Evolutionary conservation across 2,329 filamentous ascomycete genomes (phyloP).

Genomic region (Verticillium klebahnii): DNA sequence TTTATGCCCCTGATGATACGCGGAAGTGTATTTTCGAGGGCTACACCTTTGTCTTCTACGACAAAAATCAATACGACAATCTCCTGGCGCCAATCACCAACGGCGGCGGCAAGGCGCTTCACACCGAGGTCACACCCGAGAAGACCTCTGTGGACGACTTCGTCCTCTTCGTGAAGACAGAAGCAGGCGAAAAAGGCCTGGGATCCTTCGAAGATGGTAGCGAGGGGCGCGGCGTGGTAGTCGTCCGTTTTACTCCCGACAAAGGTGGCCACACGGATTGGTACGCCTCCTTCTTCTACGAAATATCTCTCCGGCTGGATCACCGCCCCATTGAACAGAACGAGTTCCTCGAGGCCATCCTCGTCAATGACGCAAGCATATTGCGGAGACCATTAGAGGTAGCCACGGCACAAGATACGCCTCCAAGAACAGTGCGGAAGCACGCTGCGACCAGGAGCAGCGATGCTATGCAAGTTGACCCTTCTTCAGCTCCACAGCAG

Average conservation of each 20-base stretch:
- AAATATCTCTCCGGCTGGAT: constrained; percentile 67
- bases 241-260: constrained; percentile 66
- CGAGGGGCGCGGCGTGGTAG: constrained; percentile 67
- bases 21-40: constrained; percentile 74
- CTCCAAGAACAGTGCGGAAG: constrained; percentile 12
- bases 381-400: constrained; percentile 65
- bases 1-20: constrained; percentile 64
- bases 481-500: constrained; percentile 8
- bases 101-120: constrained; percentile 77
- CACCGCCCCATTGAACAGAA: constrained; percentile 84
- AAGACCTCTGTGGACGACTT: constrained; percentile 71
- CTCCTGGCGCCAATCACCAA: constrained; percentile 70
- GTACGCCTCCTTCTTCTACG: constrained; percentile 64
- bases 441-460: constrained; percentile 12
- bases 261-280: constrained; percentile 55
- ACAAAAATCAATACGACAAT: constrained; percentile 68
- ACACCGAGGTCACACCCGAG: constrained; percentile 55
- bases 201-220: constrained; percentile 60
- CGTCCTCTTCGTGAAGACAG: constrained; percentile 67
- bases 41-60: constrained; percentile 85
- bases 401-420: constrained; percentile 26
- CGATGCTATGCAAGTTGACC: constrained; percentile 20
- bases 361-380: constrained; percentile 70
- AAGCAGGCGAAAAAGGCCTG: constrained; percentile 69
- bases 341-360: constrained; percentile 86